Conservation (phyloP, 176 grass and related monocot species). For the sorghum (Sorghum bicolor) region Sorghum_bicolor_NCBIv3 NC_012878.2:7518501-7519000, state of each 20-base stretch:
- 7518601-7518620: constrained; percentile 22
- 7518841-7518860: constrained; percentile 37
- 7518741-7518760: constrained; percentile 27
- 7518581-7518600: constrained; percentile 30
- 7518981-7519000: not conserved
- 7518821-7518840: constrained; percentile 14
- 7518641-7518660: not conserved
- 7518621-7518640: not conserved
- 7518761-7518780: not conserved
- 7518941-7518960: too few relatives aligned
- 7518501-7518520: not conserved
- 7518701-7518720: constrained; percentile 41
- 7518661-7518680: constrained; percentile 17
- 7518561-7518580: constrained; percentile 24
- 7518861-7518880: not conserved
- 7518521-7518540: not conserved
- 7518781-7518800: not conserved
- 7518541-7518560: not conserved
- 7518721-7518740: constrained; percentile 40
- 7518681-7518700: constrained; percentile 24
- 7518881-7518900: not conserved
- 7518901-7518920: too few relatives aligned
- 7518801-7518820: constrained; percentile 21
- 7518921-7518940: too few relatives aligned
- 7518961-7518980: not conserved